A percentile compares a stretch with the other conserved stretches of the same genome.
phyloP scores from a whole-genome alignment of 208 protist genomes.

The Kentomonas sorsogonicus region DNA sequence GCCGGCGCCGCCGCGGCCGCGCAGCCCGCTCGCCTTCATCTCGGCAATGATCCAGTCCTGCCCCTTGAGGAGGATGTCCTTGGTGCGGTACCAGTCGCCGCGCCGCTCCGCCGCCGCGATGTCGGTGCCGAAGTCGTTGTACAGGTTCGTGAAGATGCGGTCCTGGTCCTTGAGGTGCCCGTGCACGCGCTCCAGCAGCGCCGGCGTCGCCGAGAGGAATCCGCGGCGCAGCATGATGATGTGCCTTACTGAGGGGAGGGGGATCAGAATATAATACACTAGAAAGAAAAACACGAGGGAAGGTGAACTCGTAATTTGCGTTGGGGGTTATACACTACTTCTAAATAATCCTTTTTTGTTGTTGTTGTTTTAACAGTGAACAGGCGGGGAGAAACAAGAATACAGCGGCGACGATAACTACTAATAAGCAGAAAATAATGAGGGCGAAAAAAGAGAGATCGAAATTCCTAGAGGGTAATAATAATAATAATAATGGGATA shows the following conservation, averaged over 20 bases:
- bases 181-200: conserved; percentile 48
- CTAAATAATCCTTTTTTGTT: neutral
- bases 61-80: conserved; percentile 95
- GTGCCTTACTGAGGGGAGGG: neutral
- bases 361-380: neutral
- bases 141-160: conserved; percentile 98
- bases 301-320: neutral
- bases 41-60: conserved; percentile 97
- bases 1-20: conserved; percentile 97
- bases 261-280: neutral
- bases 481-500: no score
- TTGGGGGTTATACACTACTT: neutral
- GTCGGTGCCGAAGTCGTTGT: conserved; percentile 92
- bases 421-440: no score
- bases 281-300: neutral
- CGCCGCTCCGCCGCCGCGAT: conserved; percentile 92
- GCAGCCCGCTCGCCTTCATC: conserved; percentile 95
- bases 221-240: conserved; percentile 27
- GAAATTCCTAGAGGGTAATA: no score
- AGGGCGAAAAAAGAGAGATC: no score
- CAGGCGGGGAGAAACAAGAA: neutral
- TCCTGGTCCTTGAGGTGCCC: conserved; percentile 95
- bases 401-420: neutral
- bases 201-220: conserved; percentile 27
- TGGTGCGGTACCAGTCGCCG: conserved; percentile 98